Base-by-base conservation (phyloP, 192 early-diverging fungal genomes). In the Polychytrium aggregatum region DNA sequence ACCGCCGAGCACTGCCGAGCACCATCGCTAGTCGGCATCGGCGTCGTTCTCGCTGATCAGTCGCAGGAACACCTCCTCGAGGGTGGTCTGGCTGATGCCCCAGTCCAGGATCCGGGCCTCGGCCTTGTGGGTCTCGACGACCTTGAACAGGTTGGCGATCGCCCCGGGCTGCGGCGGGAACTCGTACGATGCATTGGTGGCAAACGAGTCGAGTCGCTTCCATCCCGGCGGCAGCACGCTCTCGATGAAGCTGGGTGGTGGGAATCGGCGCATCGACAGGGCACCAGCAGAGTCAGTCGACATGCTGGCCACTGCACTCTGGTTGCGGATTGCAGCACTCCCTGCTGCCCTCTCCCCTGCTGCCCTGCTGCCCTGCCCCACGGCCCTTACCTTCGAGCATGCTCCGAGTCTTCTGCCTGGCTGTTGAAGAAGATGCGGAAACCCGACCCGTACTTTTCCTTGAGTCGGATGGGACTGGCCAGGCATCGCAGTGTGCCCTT, bases 31-130 rank as follows among this genome's bases (percentile, higher is more conserved):
- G 31, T 33, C 31, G 31, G 31, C 31, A 11, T 11, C 31, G 11
- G 31, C 31, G 11, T 33, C 31, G 31, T 33, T 11, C 6, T 33
- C 31, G 31, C 11, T 33, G 31, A 33, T 33, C 31, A 33, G 31
- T 4, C 31, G 31, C 49, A 86, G 63, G 59, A 86, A 86, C 18
- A 86, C 82, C 53, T 83, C 82, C 53, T 86, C 83, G 30, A 86
- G 52, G 13, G 64, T 72, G 5, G 81, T 82, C 56, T 85, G 74
- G 17, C 67, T 68, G 20, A 87, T 55, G 22, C 82, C 84, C 76
- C 78, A 87, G 55, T 86, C 83, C 33, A 69, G 57, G 57, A 87
- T 81, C 14, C 81, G 81, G 51, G 65, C 30, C 25, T 59, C 48
- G 5, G 59, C 59, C 37, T 82, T 80, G 20, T 71, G 56, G 2